These are phyloP conservation scores for Salix udensis DNA, from an alignment of 345 rosid species.

Conservation along the genomic window DNA sequence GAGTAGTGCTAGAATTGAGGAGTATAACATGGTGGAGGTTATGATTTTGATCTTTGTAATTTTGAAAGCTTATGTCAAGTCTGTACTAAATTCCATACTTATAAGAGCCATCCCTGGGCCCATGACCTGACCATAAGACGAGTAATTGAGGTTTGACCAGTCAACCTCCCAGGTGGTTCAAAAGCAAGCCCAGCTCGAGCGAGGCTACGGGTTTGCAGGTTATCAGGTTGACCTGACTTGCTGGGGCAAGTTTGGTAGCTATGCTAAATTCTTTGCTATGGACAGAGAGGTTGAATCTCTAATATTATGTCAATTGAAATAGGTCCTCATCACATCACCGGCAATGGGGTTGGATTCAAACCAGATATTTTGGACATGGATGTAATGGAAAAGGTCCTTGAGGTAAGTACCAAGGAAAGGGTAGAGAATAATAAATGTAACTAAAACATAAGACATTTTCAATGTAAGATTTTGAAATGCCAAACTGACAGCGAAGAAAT, in stretches of 20 bases:
- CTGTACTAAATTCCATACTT: background rate
- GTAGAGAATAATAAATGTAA: background rate
- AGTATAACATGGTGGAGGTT: background rate
- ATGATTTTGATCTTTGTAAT: background rate
- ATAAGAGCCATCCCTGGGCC: no score
- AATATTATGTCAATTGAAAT: slow-evolving; percentile 16
- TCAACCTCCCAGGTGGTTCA: no score
- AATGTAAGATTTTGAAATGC: slow-evolving; percentile 5
- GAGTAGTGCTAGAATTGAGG: background rate
- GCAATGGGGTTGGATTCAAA: slow-evolving; percentile 95
- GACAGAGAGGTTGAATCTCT: background rate
- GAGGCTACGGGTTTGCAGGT: no score
- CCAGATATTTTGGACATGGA: slow-evolving; percentile 95
- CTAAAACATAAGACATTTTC: background rate
- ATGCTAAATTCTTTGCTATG: background rate
- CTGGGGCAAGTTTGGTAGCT: no score
- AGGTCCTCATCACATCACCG: slow-evolving; percentile 97
- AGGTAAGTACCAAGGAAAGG: slow-evolving; percentile 35
- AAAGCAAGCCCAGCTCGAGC: no score
- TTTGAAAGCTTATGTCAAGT: background rate
- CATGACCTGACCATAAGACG: no score
- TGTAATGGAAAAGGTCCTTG: slow-evolving; percentile 85
- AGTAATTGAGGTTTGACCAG: no score
- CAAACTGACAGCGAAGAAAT: background rate
- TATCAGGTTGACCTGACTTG: no score